Percentiles rank a stretch among this genome's conserved stretches.
phyloP scores from a whole-genome alignment of 495 filamentous ascomycete species.

The Parachaetomium inaequale region DNA sequence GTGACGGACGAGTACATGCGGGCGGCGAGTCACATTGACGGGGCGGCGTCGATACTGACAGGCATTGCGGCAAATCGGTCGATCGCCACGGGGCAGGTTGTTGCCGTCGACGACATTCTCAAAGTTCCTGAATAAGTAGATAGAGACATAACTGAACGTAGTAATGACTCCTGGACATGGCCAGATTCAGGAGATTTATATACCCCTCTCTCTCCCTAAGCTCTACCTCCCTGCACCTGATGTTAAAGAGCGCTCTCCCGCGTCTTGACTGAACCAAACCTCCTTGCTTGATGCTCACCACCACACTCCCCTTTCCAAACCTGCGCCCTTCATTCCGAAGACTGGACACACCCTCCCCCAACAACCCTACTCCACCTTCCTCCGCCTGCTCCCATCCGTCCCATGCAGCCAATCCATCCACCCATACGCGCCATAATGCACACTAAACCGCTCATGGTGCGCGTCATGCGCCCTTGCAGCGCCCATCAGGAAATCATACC shows the following conservation, averaged over 20 bases:
- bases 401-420: constrained; percentile 44
- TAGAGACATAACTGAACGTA: background rate
- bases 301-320: background rate
- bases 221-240: too few species aligned
- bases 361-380: constrained; percentile 16
- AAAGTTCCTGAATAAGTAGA: background rate
- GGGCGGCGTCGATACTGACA: constrained; percentile 53
- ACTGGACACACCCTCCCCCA: background rate
- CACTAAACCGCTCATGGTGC: constrained; percentile 46
- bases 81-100: constrained; percentile 51
- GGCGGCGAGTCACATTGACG: constrained; percentile 51
- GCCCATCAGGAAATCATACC: constrained; percentile 49
- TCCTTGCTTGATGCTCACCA: background rate
- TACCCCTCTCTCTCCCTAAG: background rate
- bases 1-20: constrained; percentile 42
- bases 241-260: too few species aligned
- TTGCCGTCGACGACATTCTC: constrained; percentile 44
- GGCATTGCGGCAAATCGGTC: constrained; percentile 57
- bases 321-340: background rate
- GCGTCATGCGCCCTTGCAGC: constrained; percentile 52
- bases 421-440: constrained; percentile 41
- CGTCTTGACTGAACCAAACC: too few species aligned
- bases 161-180: too few species aligned
- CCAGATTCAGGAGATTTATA: background rate
- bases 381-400: constrained; percentile 31